Evolutionary conservation across 1,284 basidiomycete genomes (phyloP), one percentile per base, ranked within the genome.

Genomic region (Ceratobasidium sp.): DNA sequence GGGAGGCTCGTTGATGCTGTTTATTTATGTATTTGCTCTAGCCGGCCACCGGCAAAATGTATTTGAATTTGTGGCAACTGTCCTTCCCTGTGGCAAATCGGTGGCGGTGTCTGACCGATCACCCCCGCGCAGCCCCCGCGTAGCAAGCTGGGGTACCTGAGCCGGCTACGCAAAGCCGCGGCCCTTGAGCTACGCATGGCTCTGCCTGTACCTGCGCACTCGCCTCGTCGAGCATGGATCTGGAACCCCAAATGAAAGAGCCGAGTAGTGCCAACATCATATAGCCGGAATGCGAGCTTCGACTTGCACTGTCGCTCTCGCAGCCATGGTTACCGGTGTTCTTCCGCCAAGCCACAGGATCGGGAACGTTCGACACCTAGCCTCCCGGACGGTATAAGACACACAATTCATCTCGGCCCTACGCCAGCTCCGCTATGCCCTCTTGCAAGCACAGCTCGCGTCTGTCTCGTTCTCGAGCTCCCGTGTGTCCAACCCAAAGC

Each of bases 301-400:
- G 38, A 50, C 71, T 35, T 27, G 23, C 12, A 74, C 46, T 41
- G 71, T 64, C 71, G 46, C 59, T 74, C 57, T n/a, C 50, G 71
- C 71, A 74, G 64, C 71, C 71, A 74, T 74, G 71, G 71, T 65
- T 74, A 74, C 71, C 59, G 64, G 27, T 59, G 48, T 65, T 74
- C 71, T 62, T n/a, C 71, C 59, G 59, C 38, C n/a, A 33, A 74
- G 71, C 71, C 71, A 74, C 71, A 74, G 71, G 71, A 64, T 23
- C n/a, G 48, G 33, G 54, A 46, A 30, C 23, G 46, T 38, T 54
- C 46, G 41, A 74, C 60, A 65, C 35, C 23, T 14, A 27, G 44
- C 10, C 3, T 20, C 46, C 12, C 27, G 12, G 3, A 33, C 46
- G 44, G 3, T 74, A 64, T 64, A 74, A 74, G 35, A 14, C 30